Evolutionary conservation across 176 grass and related monocot species (phyloP), one percentile per base, ranked within the genome.

Genomic region (Neostapfia colusana): DNA sequence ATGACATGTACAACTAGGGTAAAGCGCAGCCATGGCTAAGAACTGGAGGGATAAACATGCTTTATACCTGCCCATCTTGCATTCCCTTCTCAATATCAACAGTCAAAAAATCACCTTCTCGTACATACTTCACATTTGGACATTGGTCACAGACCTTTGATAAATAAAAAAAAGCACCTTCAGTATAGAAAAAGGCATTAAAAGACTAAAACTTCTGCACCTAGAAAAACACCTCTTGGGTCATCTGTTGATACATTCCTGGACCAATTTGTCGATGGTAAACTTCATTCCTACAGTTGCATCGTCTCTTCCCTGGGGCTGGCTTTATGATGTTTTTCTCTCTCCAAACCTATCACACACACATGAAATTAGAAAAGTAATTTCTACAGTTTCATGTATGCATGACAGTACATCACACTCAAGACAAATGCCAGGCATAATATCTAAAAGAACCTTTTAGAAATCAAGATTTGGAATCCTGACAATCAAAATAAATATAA

Each of bases 31-130:
- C 13, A 53, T 13, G 53, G 27, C 17, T 53, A 41, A 45, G 17
- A 56, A 23, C 20, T 63, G 35, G 75, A 79, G 16, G 42, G 70
- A 70, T 17, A 44, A 49, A 62, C 7, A 53, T 65, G 39, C 9
- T 77, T 48, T 67, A 65, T 90, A 99, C 95, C 91, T 99, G 92
- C 59, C 92, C 95, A 87, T 99, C 95, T 86, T 99, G 83, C 95
- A 99, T 92, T 74, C 95, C 95, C 83, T 99, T 99, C 80, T 99
- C 95, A 74, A 99, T 99, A 90, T 99, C 95, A 82, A 99, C 89
- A 67, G 95, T 95, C 44, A 99, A 75, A 63, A 99, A 99, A 8
- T 80, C 84, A 78, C 95, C 95, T 85, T 99, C 95, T 68, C 92
- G 85, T 70, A 92, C 89, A 54, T 84, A 99, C 81, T 99, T 95